These are phyloP conservation scores for Teratosphaeria zuluensis DNA, from an alignment of 2,329 filamentous ascomycete genomes.

Conservation along the genomic window DNA sequence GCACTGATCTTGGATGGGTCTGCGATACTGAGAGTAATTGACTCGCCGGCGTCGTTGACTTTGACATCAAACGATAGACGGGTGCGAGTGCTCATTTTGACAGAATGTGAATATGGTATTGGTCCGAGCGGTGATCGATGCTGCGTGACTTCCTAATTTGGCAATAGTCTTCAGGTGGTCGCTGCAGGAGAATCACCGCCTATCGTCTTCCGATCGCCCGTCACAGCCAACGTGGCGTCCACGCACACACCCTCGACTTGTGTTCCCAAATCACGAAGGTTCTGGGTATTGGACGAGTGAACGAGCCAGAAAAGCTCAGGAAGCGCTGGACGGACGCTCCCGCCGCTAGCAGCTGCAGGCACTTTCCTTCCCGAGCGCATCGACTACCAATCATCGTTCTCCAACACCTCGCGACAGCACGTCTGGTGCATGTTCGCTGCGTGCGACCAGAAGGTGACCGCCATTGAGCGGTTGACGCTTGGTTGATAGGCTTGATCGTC, in stretches of 20 bases:
- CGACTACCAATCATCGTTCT: background rate
- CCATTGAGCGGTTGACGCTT: background rate
- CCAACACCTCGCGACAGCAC: background rate
- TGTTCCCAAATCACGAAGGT: too few species aligned
- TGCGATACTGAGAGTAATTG: constrained; percentile 5
- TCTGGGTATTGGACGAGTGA: background rate
- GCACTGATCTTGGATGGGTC: constrained; percentile 11
- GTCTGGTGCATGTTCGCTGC: background rate
- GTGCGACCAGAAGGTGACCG: background rate
- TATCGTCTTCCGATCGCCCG: too few species aligned
- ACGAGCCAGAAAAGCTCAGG: background rate
- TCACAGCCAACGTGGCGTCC: too few species aligned
- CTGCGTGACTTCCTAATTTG: background rate
- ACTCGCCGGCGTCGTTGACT: background rate
- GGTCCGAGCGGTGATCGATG: background rate
- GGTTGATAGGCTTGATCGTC: background rate
- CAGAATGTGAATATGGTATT: background rate
- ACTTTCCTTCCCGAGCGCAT: background rate
- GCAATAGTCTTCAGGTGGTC: background rate
- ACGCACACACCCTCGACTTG: too few species aligned
- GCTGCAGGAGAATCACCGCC: too few species aligned
- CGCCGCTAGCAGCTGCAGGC: background rate
- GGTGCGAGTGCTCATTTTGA: constrained; percentile 9
- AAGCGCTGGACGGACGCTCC: background rate
- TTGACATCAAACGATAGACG: constrained; percentile 6